phyloP scores from a whole-genome alignment of 2,329 filamentous ascomycete species.

The Aureobasidium subglaciale region DNA sequence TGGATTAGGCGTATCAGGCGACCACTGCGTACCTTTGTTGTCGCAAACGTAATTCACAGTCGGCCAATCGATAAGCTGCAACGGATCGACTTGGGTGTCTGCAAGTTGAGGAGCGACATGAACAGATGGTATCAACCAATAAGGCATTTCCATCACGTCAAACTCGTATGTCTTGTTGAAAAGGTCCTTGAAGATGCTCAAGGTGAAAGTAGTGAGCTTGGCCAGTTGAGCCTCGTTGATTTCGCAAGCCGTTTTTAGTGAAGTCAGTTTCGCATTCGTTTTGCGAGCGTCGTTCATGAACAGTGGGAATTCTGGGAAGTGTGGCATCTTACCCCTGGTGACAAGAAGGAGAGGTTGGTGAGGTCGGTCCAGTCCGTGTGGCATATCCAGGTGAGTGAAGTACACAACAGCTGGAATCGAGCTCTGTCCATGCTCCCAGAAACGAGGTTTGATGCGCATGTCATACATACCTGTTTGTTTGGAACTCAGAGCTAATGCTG shows the following conservation, averaged over 20 bases:
- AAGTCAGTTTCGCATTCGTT: slow-evolving; percentile 49
- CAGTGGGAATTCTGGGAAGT: slow-evolving; percentile 60
- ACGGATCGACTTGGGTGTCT: neutral
- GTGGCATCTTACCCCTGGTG: slow-evolving; percentile 58
- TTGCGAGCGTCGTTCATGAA: slow-evolving; percentile 60
- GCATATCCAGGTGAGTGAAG: slow-evolving; percentile 56
- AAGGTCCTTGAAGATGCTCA: slow-evolving; percentile 70
- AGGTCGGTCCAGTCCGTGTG: slow-evolving; percentile 48
- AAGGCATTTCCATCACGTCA: slow-evolving; percentile 60
- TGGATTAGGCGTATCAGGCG: slow-evolving; percentile 31
- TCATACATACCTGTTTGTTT: slow-evolving; percentile 67
- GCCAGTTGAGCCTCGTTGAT: slow-evolving; percentile 42
- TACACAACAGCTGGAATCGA: slow-evolving; percentile 49
- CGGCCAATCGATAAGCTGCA: slow-evolving; percentile 52
- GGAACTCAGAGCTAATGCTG: slow-evolving; percentile 69
- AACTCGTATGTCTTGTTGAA: slow-evolving; percentile 81
- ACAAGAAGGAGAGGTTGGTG: slow-evolving; percentile 64
- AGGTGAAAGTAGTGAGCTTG: slow-evolving; percentile 62
- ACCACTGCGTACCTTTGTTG: slow-evolving; percentile 40
- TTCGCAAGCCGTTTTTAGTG: slow-evolving; percentile 38
- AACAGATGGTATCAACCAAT: slow-evolving; percentile 65
- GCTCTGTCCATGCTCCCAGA: slow-evolving; percentile 55
- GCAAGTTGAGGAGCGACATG: slow-evolving; percentile 9
- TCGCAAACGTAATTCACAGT: slow-evolving; percentile 40
- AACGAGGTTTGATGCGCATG: slow-evolving; percentile 70